These are phyloP conservation scores for Pseudocercospora fuligena DNA, from an alignment of 2,329 filamentous ascomycete species.

Conservation along the genomic window DNA sequence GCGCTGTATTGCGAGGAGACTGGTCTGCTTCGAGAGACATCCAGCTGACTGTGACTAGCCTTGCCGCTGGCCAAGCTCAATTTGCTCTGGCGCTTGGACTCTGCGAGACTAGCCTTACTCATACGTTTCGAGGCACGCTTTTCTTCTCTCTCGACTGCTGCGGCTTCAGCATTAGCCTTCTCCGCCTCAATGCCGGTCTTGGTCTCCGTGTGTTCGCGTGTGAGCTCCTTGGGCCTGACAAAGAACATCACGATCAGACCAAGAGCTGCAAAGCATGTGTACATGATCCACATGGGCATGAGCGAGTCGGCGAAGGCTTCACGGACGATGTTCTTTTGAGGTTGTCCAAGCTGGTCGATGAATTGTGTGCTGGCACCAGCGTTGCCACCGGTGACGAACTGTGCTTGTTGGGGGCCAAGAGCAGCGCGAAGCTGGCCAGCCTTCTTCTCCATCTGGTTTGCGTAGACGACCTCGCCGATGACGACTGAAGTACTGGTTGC, in stretches of 20 bases:
- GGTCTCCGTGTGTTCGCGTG: slow-evolving; percentile 53
- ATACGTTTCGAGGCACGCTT: slow-evolving; percentile 23
- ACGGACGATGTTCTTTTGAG: slow-evolving; percentile 50
- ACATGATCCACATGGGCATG: slow-evolving; percentile 57
- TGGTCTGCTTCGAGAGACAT: background rate
- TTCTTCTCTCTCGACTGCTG: slow-evolving; percentile 40
- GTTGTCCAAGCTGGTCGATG: slow-evolving; percentile 57
- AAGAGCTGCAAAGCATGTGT: slow-evolving; percentile 46
- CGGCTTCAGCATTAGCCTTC: slow-evolving; percentile 45
- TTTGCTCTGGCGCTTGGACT: slow-evolving; percentile 4
- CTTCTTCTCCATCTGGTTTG: slow-evolving; percentile 71
- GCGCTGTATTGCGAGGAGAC: slow-evolving; percentile 4
- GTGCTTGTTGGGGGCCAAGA: slow-evolving; percentile 58
- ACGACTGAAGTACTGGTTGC: slow-evolving; percentile 72
- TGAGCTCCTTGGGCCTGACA: slow-evolving; percentile 49
- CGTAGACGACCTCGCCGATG: slow-evolving; percentile 77
- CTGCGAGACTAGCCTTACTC: background rate
- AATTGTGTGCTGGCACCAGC: slow-evolving; percentile 65
- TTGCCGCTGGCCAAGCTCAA: slow-evolving; percentile 2
- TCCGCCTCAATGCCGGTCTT: slow-evolving; percentile 54
- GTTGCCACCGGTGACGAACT: slow-evolving; percentile 61
- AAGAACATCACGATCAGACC: slow-evolving; percentile 48
- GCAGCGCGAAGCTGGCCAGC: slow-evolving; percentile 53
- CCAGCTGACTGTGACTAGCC: slow-evolving; percentile 2
- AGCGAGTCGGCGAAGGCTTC: slow-evolving; percentile 50